phyloP scores from a whole-genome alignment of 73 alveolate genomes.

The Tetrahymena borealis region DNA sequence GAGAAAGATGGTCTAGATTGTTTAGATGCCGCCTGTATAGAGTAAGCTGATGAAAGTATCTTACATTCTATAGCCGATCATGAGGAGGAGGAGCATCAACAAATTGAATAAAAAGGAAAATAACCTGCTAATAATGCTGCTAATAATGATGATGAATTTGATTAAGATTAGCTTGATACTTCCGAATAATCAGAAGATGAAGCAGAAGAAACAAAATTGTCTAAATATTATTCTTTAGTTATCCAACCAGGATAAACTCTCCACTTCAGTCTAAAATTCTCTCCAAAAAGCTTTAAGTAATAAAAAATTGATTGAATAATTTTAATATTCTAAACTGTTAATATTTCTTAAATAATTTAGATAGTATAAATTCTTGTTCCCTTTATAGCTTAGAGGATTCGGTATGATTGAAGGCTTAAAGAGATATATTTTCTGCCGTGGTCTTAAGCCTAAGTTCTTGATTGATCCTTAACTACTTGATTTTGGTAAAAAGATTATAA shows the following conservation, averaged over 20 bases:
- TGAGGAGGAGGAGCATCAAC: not conserved
- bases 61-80: not conserved
- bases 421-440: conserved; percentile 82
- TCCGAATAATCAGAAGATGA: not conserved
- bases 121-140: not conserved
- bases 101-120: not conserved
- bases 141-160: not conserved
- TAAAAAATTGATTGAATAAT: conserved; percentile 48
- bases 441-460: conserved; percentile 84
- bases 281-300: conserved; percentile 45
- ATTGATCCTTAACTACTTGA: conserved; percentile 68
- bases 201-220: not conserved
- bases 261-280: conserved; percentile 74
- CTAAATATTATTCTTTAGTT: not conserved
- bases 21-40: not conserved
- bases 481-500: conserved; percentile 76
- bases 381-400: conserved; percentile 67
- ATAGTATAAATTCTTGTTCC: conserved; percentile 66
- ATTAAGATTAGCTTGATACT: not conserved
- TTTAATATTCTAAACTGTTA: conserved; percentile 37
- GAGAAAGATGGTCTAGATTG: not conserved
- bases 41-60: not conserved
- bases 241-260: conserved; percentile 56
- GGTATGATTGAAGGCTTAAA: conserved; percentile 74
- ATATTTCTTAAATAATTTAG: no score